Percentiles rank a stretch among this genome's conserved stretches.
phyloP scores from a whole-genome alignment of 2,329 filamentous ascomycete species.

The Sarocladium strictum region DNA sequence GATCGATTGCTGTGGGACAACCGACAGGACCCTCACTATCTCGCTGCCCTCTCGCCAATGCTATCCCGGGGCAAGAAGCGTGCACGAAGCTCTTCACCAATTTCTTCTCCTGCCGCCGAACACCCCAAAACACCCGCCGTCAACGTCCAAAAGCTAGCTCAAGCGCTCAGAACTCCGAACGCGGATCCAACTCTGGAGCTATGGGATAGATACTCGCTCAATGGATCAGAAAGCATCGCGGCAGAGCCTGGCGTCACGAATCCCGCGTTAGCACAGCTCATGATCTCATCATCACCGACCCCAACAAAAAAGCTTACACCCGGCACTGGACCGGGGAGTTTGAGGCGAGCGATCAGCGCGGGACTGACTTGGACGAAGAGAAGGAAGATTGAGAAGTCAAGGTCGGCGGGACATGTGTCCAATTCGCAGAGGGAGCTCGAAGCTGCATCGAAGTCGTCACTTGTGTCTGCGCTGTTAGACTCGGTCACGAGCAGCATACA shows the following conservation, averaged over 20 bases:
- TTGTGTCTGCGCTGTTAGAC: constrained; percentile 60
- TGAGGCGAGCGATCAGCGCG: constrained; percentile 63
- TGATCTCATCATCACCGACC: constrained; percentile 66
- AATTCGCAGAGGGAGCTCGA: constrained; percentile 33
- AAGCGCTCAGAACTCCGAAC: constrained; percentile 58
- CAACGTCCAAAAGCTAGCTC: constrained; percentile 53
- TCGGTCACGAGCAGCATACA: constrained; percentile 53
- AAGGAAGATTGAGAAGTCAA: constrained; percentile 49
- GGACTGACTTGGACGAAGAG: constrained; percentile 68
- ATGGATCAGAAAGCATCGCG: constrained; percentile 33
- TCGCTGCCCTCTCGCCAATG: constrained; percentile 40
- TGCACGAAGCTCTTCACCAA: constrained; percentile 67
- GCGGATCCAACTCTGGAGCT: constrained; percentile 68
- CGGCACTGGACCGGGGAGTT: constrained; percentile 34
- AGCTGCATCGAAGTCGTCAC: constrained; percentile 48
- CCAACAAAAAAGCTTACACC: constrained; percentile 38
- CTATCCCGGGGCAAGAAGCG: constrained; percentile 56
- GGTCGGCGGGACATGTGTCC: constrained; percentile 26
- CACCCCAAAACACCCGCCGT: constrained; percentile 39
- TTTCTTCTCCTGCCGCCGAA: constrained; percentile 56
- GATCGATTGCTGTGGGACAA: constrained; percentile 58
- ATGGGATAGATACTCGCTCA: constrained; percentile 68
- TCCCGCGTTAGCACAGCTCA: constrained; percentile 56
- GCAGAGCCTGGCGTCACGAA: constrained; percentile 44
- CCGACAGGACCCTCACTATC: constrained; percentile 34